Base-by-base conservation (phyloP, 164 flowering plant species). In the Hamamelis virginiana region DNA sequence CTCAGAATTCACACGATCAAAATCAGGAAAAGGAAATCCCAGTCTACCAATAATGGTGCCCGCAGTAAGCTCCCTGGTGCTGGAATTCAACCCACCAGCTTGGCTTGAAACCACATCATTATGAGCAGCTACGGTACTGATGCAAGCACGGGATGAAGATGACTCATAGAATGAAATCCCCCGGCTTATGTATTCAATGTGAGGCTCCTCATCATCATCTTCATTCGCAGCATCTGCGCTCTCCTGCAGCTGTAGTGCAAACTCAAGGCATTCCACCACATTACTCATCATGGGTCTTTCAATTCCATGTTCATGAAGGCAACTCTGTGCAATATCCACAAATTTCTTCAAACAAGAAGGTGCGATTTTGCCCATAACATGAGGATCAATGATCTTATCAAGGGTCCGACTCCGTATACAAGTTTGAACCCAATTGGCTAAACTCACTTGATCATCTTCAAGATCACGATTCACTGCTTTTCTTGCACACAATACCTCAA, bases 231-330 rank as follows among this genome's bases (percentile, higher is more conserved):
- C 41, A 6, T 75, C 78, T 5, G 72, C 61, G 10, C 23, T 41
- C 45, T 69, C 77, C 60, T 82, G 83, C 48, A 78, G 61, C 67
- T 72, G 75, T 62, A 76, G 52, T 1, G 80, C 84, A 25, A 63
- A 50, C 53, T 74, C 77, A 6, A 78, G 75, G 25, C 52, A 21
- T 28, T 51, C 33, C 52, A 69, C 62, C 43, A 81, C 76, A n/a
- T 74, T 69, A 1, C 65, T 52, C 80, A 78, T 76, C 16, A 73
- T 3, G 8, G 84, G 80, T 66, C 84, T 64, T 13, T 67, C 41
- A 21, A 23, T 66, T 15, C 76, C 80, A 0, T 67, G 16, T 18
- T 68, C 65, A 6, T 18, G 47, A 45, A 78, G 38, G 65, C 84
- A 78, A 15, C 59, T 71, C 33, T 41, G 67, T 0, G 74, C 80